Base-by-base conservation (phyloP, 805 yeast species). In the Candida anglica region DNA sequence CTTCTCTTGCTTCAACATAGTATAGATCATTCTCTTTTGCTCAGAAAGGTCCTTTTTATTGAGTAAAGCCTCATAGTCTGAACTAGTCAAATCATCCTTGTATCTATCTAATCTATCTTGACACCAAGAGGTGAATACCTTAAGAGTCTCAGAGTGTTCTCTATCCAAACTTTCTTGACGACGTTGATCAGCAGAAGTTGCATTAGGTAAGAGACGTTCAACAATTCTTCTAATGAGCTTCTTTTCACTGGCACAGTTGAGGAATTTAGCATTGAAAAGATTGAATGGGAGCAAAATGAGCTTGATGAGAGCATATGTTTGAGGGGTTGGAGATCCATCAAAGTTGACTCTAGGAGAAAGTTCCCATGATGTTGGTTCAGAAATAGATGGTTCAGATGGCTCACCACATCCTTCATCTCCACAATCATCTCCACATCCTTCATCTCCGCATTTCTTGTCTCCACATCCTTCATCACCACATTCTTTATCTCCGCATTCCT, bases 261-360 rank as follows among this genome's bases (percentile, higher is more conserved):
- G 33, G 21, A 57, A 25, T 21, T 56, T 53, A 27, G 41, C 38
- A 34, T 48, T 42, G 34, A 63, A 63, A 4, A 46, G 27, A 15
- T 43, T 46, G 45, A 50, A 53, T 3, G 60, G 56, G 44, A 64
- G 40, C n/a, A 42, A 39, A 10, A 65, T 19, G 13, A 61, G 39
- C 19, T 46, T 46, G 11, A 58, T 33, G 3, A 60, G 34, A 0
- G 77, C 73, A 41, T 58, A 59, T 0, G 79, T 63, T n/a, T 68
- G 58, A 2, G 52, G 50, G 0, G 77, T 59, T 8, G 73, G 68
- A 15, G 53, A 55, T 2, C 81, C 85, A 29, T 63, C 53, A 28
- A 43, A 51, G 3, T 40, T 40, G 13, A 77, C 43, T 28, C 56
- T 54, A 16, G 72, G 52, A 24, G 72, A 67, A 28, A 68, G 48